Base-by-base conservation (phyloP, 2,329 filamentous ascomycete species). In the Pseudocercospora musae region DNA sequence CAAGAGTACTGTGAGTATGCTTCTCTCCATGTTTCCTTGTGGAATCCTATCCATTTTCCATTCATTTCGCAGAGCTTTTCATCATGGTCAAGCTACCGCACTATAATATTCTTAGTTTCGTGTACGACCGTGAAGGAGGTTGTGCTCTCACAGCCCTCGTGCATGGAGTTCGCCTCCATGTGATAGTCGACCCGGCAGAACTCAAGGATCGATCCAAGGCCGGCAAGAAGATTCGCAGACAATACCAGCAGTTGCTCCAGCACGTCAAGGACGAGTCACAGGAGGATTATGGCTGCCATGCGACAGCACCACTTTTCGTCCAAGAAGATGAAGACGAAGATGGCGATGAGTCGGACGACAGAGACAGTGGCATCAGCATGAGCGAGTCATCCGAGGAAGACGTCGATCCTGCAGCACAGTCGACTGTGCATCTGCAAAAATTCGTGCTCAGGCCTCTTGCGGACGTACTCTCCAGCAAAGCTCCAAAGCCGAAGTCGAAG, bases 91-190 rank as follows among this genome's bases (percentile, higher is more conserved):
- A 62, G 54, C 50, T 67, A 40, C 66, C 64, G n/a, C 40, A 62
- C 31, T 68, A 68, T 73, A 58, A 75, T 37, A 66, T 73, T 2
- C 66, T 76, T 31, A 66, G 73, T 49, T 75, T 75, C 65, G 70
- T 73, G 46, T 68, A 70, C 44, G 72, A 75, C 63, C 69, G 72
- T 40, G 68, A 73, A 4, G 63, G 72, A 57, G 69, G 68, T 33
- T 74, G 69, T 59, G 71, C 74, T 7, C 57, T 76, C 27, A 76
- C 73, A 0, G 70, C 69, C 2, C 61, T 71, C n/a, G 64, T 70
- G 27, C 68, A 73, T 57, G 66, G 69, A n/a, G 61, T 68, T 6
- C 69, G 73, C 8, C 74, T 73, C 25, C 74, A 76, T 63, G 64
- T 74, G 50, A 71, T 73, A 46, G 70, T 71, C n/a, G 70, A 75